Evolutionary conservation across 345 rosid genomes (phyloP).

Genomic region (Sapria himalayana): DNA sequence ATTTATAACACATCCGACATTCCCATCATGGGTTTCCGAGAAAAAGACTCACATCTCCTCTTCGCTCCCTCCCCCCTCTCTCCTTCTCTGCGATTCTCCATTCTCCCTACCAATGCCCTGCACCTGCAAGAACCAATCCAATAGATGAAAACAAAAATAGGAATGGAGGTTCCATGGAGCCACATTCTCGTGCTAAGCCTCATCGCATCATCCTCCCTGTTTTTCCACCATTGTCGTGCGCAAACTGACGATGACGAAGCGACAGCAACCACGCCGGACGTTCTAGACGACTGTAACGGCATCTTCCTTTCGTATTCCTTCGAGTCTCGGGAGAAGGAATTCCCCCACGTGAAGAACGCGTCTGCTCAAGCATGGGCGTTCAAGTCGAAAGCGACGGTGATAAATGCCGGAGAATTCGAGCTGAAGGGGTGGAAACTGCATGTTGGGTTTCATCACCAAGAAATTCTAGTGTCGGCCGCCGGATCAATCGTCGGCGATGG

Average conservation of each 20-base stretch:
- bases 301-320: slow-evolving; percentile 45
- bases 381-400: slow-evolving; percentile 28
- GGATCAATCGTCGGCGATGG: slow-evolving; percentile 36
- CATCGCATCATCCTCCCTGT: no score
- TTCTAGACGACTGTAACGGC: slow-evolving; percentile 40
- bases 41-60: no score
- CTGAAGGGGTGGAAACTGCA: slow-evolving; percentile 56
- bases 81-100: no score
- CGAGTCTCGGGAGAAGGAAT: slow-evolving; percentile 28
- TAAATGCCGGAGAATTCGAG: slow-evolving; percentile 46
- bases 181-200: no score
- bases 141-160: no score
- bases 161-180: no score
- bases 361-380: slow-evolving; percentile 86
- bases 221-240: no score
- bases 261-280: slow-evolving; percentile 30
- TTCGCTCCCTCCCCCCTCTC: no score
- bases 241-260: slow-evolving; percentile 8
- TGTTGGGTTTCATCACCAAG: slow-evolving; percentile 50
- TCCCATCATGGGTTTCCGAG: no score
- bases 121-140: no score
- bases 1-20: no score
- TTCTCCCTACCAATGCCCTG: no score
- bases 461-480: slow-evolving; percentile 35
- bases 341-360: slow-evolving; percentile 48